These are phyloP conservation scores for Scheffersomyces quercinus DNA, from an alignment of 1,139 yeast genomes.

Conservation along the genomic window DNA sequence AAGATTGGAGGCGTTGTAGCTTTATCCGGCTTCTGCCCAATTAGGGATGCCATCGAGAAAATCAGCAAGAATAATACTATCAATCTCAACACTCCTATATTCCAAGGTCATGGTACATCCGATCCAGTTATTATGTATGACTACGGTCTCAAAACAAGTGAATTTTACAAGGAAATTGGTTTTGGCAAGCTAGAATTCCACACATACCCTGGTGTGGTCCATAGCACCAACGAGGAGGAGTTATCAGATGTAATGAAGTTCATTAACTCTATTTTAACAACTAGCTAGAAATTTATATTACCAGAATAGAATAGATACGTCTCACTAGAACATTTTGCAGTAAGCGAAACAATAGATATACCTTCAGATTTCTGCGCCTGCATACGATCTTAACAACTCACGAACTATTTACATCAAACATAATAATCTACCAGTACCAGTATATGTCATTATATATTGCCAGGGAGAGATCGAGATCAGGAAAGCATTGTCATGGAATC, in stretches of 20 bases:
- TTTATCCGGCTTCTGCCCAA: slow-evolving; percentile 77
- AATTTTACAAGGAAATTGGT: slow-evolving; percentile 51
- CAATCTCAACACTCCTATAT: slow-evolving; percentile 71
- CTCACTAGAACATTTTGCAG: not conserved
- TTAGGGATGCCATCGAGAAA: slow-evolving; percentile 40
- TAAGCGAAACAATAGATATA: not conserved
- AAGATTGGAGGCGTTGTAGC: slow-evolving; percentile 80
- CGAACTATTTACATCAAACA: not conserved
- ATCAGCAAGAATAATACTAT: slow-evolving; percentile 19
- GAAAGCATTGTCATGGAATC: not conserved
- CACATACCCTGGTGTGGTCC: slow-evolving; percentile 64
- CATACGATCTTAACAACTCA: not conserved
- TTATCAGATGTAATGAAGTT: slow-evolving; percentile 59
- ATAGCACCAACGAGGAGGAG: slow-evolving; percentile 68
- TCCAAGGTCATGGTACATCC: slow-evolving; percentile 83
- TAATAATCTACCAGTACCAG: not conserved
- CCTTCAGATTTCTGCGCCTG: not conserved
- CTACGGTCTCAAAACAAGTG: slow-evolving; percentile 50
- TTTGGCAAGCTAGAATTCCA: slow-evolving; percentile 56
- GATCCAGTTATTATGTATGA: slow-evolving; percentile 65
- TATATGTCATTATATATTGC: not conserved
- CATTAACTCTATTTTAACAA: slow-evolving; percentile 24
- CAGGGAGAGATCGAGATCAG: not conserved
- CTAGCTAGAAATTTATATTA: not conserved
- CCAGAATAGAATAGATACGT: not conserved